These are phyloP conservation scores for Nakazawaea ernobii DNA, from an alignment of 805 yeast species.

Conservation along the genomic window DNA sequence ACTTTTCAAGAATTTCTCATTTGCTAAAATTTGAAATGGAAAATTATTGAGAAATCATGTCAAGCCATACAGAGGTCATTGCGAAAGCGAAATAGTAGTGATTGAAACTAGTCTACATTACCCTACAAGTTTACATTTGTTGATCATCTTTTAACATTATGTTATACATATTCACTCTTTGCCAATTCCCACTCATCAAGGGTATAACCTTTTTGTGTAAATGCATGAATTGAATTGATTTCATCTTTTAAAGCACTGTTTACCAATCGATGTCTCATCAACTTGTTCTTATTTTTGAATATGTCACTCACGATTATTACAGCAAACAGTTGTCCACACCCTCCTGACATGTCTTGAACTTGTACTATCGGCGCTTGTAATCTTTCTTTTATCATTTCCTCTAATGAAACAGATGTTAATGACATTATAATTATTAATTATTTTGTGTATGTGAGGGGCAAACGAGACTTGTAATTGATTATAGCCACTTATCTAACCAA, in stretches of 20 bases:
- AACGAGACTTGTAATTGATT: too few species aligned
- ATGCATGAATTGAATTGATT: slow-evolving; percentile 85
- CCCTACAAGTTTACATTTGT: background rate
- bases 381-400: slow-evolving; percentile 44
- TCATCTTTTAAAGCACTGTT: slow-evolving; percentile 78
- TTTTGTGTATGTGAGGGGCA: background rate
- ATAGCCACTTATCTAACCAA: too few species aligned
- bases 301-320: slow-evolving; percentile 72
- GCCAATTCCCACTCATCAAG: slow-evolving; percentile 72
- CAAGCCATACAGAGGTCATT: too few species aligned
- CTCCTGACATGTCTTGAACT: slow-evolving; percentile 79
- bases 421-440: background rate
- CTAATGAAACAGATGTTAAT: slow-evolving; percentile 32
- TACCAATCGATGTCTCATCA: slow-evolving; percentile 82
- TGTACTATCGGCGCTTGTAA: slow-evolving; percentile 62
- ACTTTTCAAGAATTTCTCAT: background rate
- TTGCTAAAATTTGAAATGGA: too few species aligned
- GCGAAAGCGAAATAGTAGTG: too few species aligned
- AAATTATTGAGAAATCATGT: too few species aligned
- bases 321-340: slow-evolving; percentile 98
- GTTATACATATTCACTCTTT: slow-evolving; percentile 3
- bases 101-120: too few species aligned
- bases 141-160: background rate
- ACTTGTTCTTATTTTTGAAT: slow-evolving; percentile 77
- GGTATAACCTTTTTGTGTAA: slow-evolving; percentile 87